Evolutionary conservation across 176 grass and related monocot genomes (phyloP), one percentile per base, ranked within the genome.

Genomic region (Themeda triandra): DNA sequence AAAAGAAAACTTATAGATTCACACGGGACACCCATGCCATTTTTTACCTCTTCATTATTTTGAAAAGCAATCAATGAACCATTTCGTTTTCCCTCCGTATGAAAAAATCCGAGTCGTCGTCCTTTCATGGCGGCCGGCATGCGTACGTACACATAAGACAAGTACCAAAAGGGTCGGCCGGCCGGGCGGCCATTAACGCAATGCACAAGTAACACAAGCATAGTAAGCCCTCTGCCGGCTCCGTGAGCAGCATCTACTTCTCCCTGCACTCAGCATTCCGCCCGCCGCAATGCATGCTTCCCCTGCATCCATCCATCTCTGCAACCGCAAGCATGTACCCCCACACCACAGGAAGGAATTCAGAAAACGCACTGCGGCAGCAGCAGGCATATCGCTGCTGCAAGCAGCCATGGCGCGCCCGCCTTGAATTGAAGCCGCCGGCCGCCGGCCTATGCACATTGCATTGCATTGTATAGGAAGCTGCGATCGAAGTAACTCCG

Each of bases 401-500:
- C 49, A 53, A 21, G 49, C 49, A 11, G 41, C 11, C 36, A 39
- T 39, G 36, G n/a, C n/a, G n/a, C n/a, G n/a, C n/a, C n/a, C 23
- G 70, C 58, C 25, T 46, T 63, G 67, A 70, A 23, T 77, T 59
- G 58, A 64, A 44, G 58, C 76, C 59, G 73, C n/a, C n/a, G n/a
- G n/a, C n/a, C n/a, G n/a, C 0, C 18, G 15, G 45, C 49, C 65
- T 33, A 63, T 28, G 59, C 59, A 40, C 2, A 5, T 35, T 35
- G 4, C 36, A 37, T 2, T 49, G 17, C 5, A 19, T 51, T 53
- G 36, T 31, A 45, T 15, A 78, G 25, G 39, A 36, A 24, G 15
- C 63, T 80, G 64, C 64, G 4, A 49, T 68, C 78, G 64, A 81
- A 81, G 78, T 86, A 80, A 86, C 76, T 86, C 17, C 58, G 77